Conservation (phyloP, 2,329 filamentous ascomycete species). For the Diaporthe destruens region DNA sequence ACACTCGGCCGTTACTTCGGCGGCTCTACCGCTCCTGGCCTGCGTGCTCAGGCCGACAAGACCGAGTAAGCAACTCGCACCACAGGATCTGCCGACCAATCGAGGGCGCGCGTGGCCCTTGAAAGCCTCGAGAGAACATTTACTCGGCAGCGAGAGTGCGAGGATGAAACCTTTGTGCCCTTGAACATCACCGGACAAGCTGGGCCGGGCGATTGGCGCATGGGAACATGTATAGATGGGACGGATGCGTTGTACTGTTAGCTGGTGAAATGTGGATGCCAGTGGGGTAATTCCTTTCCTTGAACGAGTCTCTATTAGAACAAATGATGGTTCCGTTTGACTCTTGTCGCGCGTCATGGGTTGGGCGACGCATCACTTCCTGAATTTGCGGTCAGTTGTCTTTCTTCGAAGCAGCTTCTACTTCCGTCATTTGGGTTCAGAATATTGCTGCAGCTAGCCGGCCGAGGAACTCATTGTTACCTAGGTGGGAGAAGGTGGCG, state of each 20-base stretch:
- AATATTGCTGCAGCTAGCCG: constrained; percentile 8
- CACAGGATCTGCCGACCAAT: constrained; percentile 1
- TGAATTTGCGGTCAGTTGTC: constrained; percentile 33
- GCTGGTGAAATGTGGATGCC: background rate
- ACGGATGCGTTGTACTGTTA: constrained; percentile 3
- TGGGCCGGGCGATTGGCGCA: background rate
- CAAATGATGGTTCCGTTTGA: constrained; percentile 22
- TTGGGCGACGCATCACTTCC: constrained; percentile 20
- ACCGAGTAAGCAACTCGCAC: constrained; percentile 65
- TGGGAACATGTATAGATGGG: constrained; percentile 19
- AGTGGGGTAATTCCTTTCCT: background rate
- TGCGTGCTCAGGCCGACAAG: constrained; percentile 89
- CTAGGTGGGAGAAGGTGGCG: background rate
- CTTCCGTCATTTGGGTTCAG: background rate
- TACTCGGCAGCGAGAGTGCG: background rate
- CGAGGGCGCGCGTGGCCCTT: constrained; percentile 44
- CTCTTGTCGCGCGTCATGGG: constrained; percentile 1
- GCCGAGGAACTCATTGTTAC: background rate
- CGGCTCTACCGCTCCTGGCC: constrained; percentile 84
- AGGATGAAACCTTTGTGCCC: constrained; percentile 35
- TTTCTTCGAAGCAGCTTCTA: background rate
- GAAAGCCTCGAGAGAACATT: background rate
- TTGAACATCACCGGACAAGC: constrained; percentile 45
- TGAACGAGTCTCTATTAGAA: constrained; percentile 11
- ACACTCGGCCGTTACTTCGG: constrained; percentile 93